These are phyloP conservation scores for Tetrahymena thermophila DNA, from an alignment of 73 alveolate species.

Conservation along the genomic window DNA sequence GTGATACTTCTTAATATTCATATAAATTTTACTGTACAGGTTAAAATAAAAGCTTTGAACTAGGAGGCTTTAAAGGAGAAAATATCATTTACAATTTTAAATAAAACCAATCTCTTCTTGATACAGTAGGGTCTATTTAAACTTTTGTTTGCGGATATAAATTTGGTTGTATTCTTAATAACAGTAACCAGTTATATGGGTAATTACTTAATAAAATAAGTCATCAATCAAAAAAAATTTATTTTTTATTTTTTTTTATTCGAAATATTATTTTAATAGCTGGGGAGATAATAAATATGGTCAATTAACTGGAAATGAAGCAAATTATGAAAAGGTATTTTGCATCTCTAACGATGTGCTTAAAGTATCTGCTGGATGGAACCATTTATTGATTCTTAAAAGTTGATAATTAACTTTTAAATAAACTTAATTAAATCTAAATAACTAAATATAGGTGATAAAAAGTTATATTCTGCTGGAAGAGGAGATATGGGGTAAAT, in stretches of 20 bases:
- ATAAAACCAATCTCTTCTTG: not conserved
- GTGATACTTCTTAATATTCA: not conserved
- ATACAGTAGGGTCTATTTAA: not conserved
- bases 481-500: not conserved
- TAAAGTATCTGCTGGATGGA: not conserved
- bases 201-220: not conserved
- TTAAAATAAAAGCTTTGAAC: not conserved
- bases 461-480: not conserved
- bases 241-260: not conserved
- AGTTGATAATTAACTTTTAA: not conserved
- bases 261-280: not conserved
- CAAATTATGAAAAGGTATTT: not conserved
- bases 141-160: not conserved
- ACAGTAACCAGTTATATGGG: not conserved
- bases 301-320: not conserved
- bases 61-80: not conserved
- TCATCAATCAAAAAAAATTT: not conserved
- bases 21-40: not conserved
- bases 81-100: not conserved
- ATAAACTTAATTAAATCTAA: not conserved
- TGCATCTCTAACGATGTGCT: not conserved
- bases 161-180: not conserved
- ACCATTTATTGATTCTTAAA: not conserved
- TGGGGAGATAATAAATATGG: conserved; percentile 1
- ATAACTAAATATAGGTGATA: not conserved